Evolutionary conservation across 2,329 filamentous ascomycete genomes (phyloP).

Genomic region (Neonectria sp.): DNA sequence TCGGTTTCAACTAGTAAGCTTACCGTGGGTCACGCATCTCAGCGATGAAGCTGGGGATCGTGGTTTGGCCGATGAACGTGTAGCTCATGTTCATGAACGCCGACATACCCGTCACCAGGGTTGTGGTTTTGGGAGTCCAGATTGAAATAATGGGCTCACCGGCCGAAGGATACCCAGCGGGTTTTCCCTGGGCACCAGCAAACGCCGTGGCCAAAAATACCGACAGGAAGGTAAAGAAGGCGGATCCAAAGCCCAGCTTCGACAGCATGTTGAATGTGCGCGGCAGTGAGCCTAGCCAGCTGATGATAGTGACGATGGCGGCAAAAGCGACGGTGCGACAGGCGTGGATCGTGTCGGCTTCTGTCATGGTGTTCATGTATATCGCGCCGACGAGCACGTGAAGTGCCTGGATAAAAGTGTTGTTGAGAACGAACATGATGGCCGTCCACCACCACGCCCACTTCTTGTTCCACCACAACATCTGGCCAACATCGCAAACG

Average conservation of each 20-base stretch:
- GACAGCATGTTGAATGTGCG: constrained; percentile 88
- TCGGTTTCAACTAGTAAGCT: background rate
- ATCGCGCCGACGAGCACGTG: constrained; percentile 89
- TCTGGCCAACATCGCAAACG: constrained; percentile 95
- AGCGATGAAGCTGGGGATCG: constrained; percentile 93
- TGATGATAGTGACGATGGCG: constrained; percentile 80
- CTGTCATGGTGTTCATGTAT: constrained; percentile 91
- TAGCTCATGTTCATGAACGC: constrained; percentile 97
- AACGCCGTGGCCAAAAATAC: constrained; percentile 89
- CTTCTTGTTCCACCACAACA: constrained; percentile 88
- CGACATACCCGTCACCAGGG: constrained; percentile 86
- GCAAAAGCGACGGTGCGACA: constrained; percentile 87
- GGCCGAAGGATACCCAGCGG: constrained; percentile 73
- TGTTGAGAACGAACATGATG: constrained; percentile 93
- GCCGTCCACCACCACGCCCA: constrained; percentile 81
- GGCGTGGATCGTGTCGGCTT: constrained; percentile 71
- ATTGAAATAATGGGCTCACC: constrained; percentile 79
- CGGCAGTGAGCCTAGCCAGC: constrained; percentile 85
- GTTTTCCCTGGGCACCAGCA: constrained; percentile 81
- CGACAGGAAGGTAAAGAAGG: constrained; percentile 91
- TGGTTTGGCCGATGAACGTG: constrained; percentile 96
- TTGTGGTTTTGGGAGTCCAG: constrained; percentile 79
- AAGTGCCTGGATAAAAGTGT: constrained; percentile 88
- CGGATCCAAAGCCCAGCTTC: constrained; percentile 83
- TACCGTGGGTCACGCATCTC: constrained; percentile 82